Conservation (phyloP, 768 basidiomycete genomes). For the Tulasnella sp. region DNA sequence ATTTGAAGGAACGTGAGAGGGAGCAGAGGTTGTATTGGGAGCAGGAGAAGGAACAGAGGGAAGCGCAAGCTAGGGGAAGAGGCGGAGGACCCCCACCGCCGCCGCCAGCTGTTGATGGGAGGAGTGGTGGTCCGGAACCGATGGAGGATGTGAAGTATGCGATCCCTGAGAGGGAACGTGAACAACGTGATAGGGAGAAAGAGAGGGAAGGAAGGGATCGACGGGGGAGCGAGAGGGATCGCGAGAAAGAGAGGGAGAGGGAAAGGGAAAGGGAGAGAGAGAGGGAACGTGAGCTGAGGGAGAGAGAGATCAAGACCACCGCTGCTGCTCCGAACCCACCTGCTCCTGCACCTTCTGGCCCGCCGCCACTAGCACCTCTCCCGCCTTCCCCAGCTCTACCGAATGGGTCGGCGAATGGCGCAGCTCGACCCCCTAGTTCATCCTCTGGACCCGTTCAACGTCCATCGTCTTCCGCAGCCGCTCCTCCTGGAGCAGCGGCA, state of each 20-base stretch:
- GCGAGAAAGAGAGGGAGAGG: too few species aligned
- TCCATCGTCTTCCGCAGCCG: background rate
- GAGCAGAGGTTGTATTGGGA: background rate
- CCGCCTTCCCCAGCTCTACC: background rate
- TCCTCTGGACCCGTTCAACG: background rate
- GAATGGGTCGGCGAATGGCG: background rate
- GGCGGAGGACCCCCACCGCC: too few species aligned
- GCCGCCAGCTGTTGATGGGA: too few species aligned
- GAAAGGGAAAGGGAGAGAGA: too few species aligned
- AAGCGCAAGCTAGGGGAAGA: background rate
- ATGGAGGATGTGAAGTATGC: constrained; percentile 8
- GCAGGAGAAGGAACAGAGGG: constrained; percentile 1
- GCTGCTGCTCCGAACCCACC: background rate
- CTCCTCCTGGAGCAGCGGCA: background rate
- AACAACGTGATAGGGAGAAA: background rate
- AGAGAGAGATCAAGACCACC: too few species aligned
- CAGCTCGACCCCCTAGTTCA: background rate
- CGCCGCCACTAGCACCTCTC: background rate
- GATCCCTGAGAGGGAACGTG: too few species aligned
- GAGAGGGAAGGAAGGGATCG: background rate
- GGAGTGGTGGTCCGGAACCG: too few species aligned
- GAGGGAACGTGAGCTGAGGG: too few species aligned
- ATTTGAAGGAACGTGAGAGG: background rate
- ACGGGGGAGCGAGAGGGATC: too few species aligned
- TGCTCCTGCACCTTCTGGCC: background rate